phyloP scores from a whole-genome alignment of 2,329 filamentous ascomycete species.

The Pochonia chlamydosporia region DNA sequence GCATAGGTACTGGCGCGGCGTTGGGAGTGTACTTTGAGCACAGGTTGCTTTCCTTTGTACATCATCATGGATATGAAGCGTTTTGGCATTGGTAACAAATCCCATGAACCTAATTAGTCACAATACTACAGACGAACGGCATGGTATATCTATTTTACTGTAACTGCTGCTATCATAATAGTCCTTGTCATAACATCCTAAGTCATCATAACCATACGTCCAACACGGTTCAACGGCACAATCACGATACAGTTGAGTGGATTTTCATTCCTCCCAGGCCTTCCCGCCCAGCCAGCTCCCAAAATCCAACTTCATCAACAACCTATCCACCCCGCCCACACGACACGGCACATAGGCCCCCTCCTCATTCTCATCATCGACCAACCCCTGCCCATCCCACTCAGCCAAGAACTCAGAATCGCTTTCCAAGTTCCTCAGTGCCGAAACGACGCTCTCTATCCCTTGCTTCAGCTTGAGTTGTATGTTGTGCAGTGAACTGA shows the following conservation, averaged over 20 bases:
- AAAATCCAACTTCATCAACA: slow-evolving; percentile 88
- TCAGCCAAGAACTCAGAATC: slow-evolving; percentile 38
- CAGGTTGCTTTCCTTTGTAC: no score
- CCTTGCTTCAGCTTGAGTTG: slow-evolving; percentile 60
- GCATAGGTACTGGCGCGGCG: not conserved
- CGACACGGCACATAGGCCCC: slow-evolving; percentile 60
- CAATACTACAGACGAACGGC: no score
- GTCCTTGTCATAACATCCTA: no score
- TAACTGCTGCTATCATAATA: no score
- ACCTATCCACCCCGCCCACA: slow-evolving; percentile 72
- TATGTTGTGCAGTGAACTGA: slow-evolving; percentile 56
- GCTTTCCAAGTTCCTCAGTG: slow-evolving; percentile 39
- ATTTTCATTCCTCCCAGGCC: slow-evolving; percentile 16
- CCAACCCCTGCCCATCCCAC: slow-evolving; percentile 30
- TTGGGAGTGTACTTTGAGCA: not conserved
- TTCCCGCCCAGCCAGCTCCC: slow-evolving; percentile 47
- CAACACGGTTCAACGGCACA: no score
- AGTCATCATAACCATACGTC: no score
- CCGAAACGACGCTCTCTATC: slow-evolving; percentile 61
- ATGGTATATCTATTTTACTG: no score
- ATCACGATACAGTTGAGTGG: no score
- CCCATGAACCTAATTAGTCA: no score
- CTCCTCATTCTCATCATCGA: slow-evolving; percentile 34
- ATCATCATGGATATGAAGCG: no score
- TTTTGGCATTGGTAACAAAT: no score